Evolutionary conservation across 805 yeast genomes (phyloP), one percentile per base, ranked within the genome.

Genomic region (Danielozyma ontarioensis): DNA sequence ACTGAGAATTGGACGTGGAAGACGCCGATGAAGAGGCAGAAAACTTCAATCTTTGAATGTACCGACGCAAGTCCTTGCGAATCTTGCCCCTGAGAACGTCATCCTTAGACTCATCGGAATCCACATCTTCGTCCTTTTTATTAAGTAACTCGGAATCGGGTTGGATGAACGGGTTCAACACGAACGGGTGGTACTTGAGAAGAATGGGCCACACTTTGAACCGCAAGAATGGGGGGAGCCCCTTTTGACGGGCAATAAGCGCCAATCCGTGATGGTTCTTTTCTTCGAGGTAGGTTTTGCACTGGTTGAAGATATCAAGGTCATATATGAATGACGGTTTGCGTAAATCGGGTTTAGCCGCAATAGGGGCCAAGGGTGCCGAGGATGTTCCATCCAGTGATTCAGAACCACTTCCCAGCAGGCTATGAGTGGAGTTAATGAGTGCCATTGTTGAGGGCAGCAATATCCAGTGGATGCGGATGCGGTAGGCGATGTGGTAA

Each of bases 191-290:
- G 47, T 78, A 78, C 44, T 79, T 79, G 36, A 89, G 57, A 32
- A 89, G 57, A 3, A 85, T 59, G 1, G 96, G 96, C 97, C 97
- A 89, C 5, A 85, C 83, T 36, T 72, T 66, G 44, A 76, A 78
- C 39, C 97, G 70, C 34, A 87, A 64, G 36, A 78, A 72, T 1
- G 95, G 90, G 1, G 97, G 97, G 17, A 88, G 67, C 3, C 97
- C 97, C 36, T 78, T 66, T 44, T 81, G 88, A 41, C 96, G 70
- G 4, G 95, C 90, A 5, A 89, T 57, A 42, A 77, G 64, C 1
- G 97, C 94, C 29, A 89, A 59, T 0, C 88, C 85, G 30, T 80
- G 78, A 36, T 80, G 80, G 50, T 89, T 83, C 36, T 74, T 75
- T 13, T 68, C 65, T 30, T 61, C 63, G 4, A 88, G 55, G 45